Base-by-base conservation (phyloP, 2,329 filamentous ascomycete genomes). In the Colletotrichum costaricense region DNA sequence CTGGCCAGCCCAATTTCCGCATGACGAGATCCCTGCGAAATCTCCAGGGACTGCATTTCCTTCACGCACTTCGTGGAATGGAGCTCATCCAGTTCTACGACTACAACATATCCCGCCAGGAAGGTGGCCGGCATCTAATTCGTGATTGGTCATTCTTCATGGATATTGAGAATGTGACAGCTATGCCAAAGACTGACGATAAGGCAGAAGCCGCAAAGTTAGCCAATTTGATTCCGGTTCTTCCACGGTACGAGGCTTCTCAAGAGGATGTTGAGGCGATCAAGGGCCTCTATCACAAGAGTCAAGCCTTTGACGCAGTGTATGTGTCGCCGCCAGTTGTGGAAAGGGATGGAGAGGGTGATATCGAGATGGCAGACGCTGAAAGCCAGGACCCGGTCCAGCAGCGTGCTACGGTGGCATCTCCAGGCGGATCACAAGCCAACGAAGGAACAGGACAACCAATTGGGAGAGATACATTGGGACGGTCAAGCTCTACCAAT, bases 11-110 rank as follows among this genome's bases (percentile, higher is more conserved):
- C 0, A 86, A 88, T 62, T 81, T 72, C 12, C 80, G 86, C 0
- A 74, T 69, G 6, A 75, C 70, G 1, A 80, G 87, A 2, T 76
- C 79, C 0, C 76, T 89, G 9, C 78, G 85, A 1, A 83, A 77
- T 0, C 24, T 87, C 0, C 86, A 87, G 30, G 87, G 87, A 0
- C 73, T 85, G 1, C 86, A 88, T 54, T 85, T 83, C 30, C 54
- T 89, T 3, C 77, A 81, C 14, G 78, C 81, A 28, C 82, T 89
- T 4, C 83, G 87, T 1, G 87, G 86, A 0, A 74, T 89, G 57
- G 69, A 78, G 1, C 78, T 77, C n/a, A 70, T 87, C 0, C 78
- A 81, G 0, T 84, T 88, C 65, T 85, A 83, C 69, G 85, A 88
- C 68, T 79, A 82, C 2, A 76, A 82, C 24, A 71, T 75, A 14